Evolutionary conservation across 352 stramenopile genomes (phyloP).

Genomic region (Phytophthora megakarya): DNA sequence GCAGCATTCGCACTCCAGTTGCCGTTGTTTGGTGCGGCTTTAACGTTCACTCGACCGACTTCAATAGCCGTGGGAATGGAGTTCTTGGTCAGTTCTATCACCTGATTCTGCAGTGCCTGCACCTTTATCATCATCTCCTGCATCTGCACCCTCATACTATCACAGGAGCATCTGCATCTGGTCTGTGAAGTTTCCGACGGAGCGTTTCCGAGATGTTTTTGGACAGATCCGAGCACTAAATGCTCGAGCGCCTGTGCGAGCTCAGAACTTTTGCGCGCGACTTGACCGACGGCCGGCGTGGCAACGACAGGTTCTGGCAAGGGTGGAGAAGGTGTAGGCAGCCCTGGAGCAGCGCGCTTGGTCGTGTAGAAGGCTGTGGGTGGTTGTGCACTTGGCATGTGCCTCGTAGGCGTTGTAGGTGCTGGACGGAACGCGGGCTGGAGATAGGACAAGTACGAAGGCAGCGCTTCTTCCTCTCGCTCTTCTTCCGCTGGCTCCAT

Average conservation of each 20-base stretch:
- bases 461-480: slow-evolving; percentile 70
- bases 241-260: slow-evolving; percentile 65
- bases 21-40: background rate
- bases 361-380: slow-evolving; percentile 17
- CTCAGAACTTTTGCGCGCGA: slow-evolving; percentile 61
- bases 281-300: slow-evolving; percentile 14
- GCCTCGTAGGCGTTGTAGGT: slow-evolving; percentile 14
- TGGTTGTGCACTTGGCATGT: background rate
- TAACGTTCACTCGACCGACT: slow-evolving; percentile 12
- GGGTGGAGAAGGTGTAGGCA: slow-evolving; percentile 11
- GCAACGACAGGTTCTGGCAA: background rate
- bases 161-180: slow-evolving; percentile 45
- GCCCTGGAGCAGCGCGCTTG: slow-evolving; percentile 18
- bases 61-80: slow-evolving; percentile 21
- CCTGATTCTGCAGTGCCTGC: slow-evolving; percentile 52
- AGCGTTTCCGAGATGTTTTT: slow-evolving; percentile 28
- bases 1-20: slow-evolving; percentile 34
- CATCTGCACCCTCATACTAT: slow-evolving; percentile 47
- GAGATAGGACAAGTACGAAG: slow-evolving; percentile 74
- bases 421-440: slow-evolving; percentile 51
- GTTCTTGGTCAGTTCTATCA: slow-evolving; percentile 39
- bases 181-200: background rate
- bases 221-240: slow-evolving; percentile 50
- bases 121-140: slow-evolving; percentile 59
- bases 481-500: slow-evolving; percentile 72